Conservation (phyloP, 345 rosid species). For the Limnanthes douglasii region DNA sequence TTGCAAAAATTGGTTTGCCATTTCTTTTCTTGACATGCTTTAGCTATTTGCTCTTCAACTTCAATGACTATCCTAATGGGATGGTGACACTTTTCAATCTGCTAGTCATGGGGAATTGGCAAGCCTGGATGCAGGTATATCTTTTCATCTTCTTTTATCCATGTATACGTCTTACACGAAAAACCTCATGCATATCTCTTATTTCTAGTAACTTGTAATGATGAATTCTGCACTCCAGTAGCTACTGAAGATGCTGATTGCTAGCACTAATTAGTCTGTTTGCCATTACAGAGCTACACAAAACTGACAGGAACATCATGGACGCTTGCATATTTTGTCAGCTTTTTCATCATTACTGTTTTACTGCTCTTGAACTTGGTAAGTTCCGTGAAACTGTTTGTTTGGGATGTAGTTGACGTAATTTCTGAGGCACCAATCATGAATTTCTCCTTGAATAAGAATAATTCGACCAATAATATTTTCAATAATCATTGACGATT, state of each 20-base stretch:
- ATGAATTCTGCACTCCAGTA: no score
- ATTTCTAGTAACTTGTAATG: no score
- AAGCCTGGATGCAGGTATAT: slow-evolving; percentile 84
- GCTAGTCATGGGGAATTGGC: slow-evolving; percentile 92
- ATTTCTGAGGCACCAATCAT: background rate
- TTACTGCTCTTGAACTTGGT: slow-evolving; percentile 87
- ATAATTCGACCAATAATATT: no score
- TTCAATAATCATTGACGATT: no score
- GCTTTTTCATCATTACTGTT: slow-evolving; percentile 76
- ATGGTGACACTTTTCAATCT: slow-evolving; percentile 94
- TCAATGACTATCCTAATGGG: slow-evolving; percentile 96
- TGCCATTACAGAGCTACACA: slow-evolving; percentile 56
- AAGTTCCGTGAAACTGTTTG: slow-evolving; percentile 8
- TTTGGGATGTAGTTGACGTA: background rate
- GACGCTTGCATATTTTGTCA: slow-evolving; percentile 68
- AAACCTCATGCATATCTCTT: no score
- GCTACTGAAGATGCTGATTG: no score
- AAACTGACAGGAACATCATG: slow-evolving; percentile 74
- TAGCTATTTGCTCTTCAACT: slow-evolving; percentile 77
- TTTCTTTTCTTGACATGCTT: slow-evolving; percentile 29
- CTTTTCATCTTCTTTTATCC: background rate
- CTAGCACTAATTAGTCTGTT: slow-evolving; percentile 5
- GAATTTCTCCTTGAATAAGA: slow-evolving; percentile 3
- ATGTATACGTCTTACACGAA: no score
- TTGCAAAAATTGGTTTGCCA: no score